Percentiles rank a stretch among this genome's conserved stretches.
Evolutionary conservation across 208 protist genomes (phyloP).

Genomic region (Leptomonas pyrrhocoris): DNA sequence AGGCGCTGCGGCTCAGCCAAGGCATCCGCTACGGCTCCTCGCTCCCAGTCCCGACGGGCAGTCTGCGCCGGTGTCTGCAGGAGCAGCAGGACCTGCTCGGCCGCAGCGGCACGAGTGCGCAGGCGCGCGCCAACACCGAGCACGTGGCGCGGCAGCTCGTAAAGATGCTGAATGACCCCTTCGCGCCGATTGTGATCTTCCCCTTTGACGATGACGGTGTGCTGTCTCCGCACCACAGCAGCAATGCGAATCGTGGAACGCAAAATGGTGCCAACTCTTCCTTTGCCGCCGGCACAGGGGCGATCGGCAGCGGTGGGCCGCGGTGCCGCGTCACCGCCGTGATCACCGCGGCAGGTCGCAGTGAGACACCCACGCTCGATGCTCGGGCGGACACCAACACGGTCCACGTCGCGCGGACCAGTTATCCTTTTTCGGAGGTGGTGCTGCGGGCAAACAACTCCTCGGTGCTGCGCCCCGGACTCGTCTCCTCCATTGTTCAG

Average conservation of each 20-base stretch:
- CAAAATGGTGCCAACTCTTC: no score
- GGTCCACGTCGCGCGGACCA: slow-evolving; percentile 1
- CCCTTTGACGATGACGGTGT: slow-evolving; percentile 11
- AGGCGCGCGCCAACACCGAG: slow-evolving; percentile 20
- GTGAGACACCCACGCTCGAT: slow-evolving; percentile 3
- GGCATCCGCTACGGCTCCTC: slow-evolving; percentile 27
- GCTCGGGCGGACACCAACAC: slow-evolving; percentile 22
- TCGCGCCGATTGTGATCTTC: slow-evolving; percentile 25
- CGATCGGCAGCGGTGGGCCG: neutral
- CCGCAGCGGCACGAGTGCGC: neutral
- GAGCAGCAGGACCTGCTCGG: slow-evolving; percentile 25
- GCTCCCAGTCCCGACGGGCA: slow-evolving; percentile 30
- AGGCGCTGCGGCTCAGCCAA: slow-evolving; percentile 30
- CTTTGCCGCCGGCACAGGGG: neutral
- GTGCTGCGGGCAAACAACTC: slow-evolving; percentile 29
- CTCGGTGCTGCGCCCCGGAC: slow-evolving; percentile 25
- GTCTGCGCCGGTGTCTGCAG: slow-evolving; percentile 34
- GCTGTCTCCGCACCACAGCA: neutral
- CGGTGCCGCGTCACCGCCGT: slow-evolving; percentile 13
- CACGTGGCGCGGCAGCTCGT: slow-evolving; percentile 17
- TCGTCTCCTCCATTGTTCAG: slow-evolving; percentile 23
- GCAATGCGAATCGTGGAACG: neutral
- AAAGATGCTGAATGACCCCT: slow-evolving; percentile 21
- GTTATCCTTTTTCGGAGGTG: slow-evolving; percentile 35
- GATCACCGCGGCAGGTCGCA: neutral